Percentiles rank a stretch among this genome's conserved stretches.
Evolutionary conservation across 176 grass and related monocot genomes (phyloP).

Genomic region (Musa acuminata): DNA sequence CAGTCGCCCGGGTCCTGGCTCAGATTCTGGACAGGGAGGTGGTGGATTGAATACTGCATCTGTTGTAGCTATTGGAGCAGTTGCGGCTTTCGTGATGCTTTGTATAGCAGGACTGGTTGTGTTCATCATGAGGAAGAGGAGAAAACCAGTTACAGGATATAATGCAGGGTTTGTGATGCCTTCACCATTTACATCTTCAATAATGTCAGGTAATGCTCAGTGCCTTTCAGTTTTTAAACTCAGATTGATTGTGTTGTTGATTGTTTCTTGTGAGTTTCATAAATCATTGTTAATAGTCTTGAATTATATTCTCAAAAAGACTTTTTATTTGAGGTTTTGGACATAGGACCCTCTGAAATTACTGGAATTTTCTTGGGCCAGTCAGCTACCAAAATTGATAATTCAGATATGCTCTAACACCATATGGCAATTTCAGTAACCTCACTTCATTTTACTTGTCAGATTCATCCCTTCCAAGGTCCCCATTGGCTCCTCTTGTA

Average conservation of each 20-base stretch:
- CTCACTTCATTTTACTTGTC: constrained; percentile 14
- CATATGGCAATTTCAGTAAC: background rate
- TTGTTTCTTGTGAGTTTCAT: background rate
- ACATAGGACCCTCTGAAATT: too few species aligned
- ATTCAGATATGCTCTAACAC: background rate
- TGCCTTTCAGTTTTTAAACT: background rate
- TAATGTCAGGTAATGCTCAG: constrained; percentile 33
- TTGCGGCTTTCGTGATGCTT: constrained; percentile 30
- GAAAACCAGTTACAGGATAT: constrained; percentile 36
- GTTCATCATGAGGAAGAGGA: constrained; percentile 42
- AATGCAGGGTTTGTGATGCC: constrained; percentile 52
- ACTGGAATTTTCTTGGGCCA: too few species aligned
- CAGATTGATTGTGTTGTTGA: background rate
- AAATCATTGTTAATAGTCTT: too few species aligned
- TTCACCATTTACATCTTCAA: constrained; percentile 32
- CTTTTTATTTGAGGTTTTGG: too few species aligned
- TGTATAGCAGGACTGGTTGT: constrained; percentile 36
- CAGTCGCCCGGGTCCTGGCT: constrained; percentile 7
- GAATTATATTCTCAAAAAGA: background rate
- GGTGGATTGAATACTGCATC: background rate
- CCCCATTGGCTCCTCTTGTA: constrained; percentile 35
- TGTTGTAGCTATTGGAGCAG: constrained; percentile 26
- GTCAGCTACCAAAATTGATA: too few species aligned
- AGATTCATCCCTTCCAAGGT: constrained; percentile 24
- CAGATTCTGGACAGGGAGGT: background rate